Evolutionary conservation across 2,329 filamentous ascomycete genomes (phyloP).

Genomic region (Cercospora canescens): DNA sequence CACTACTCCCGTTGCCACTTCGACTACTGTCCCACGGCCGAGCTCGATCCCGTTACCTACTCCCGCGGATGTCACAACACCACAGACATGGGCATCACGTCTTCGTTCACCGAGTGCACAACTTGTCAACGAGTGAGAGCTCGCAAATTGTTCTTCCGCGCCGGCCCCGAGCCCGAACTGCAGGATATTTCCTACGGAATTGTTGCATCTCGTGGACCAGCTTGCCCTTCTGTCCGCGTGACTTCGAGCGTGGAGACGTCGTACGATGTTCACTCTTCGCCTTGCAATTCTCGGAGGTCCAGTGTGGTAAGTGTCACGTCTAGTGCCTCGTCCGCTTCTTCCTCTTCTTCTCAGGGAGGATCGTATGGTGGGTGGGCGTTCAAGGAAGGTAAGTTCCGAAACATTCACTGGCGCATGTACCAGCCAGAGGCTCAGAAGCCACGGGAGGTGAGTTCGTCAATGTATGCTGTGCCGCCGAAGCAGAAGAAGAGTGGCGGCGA

Average conservation of each 20-base stretch:
- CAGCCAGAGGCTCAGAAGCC: background rate
- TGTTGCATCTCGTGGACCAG: background rate
- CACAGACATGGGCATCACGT: background rate
- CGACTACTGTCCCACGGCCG: conserved; percentile 2
- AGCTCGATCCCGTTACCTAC: background rate
- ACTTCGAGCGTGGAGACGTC: background rate
- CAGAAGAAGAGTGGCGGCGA: background rate
- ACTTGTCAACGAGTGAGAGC: background rate
- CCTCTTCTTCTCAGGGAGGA: background rate
- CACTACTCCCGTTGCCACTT: conserved; percentile 4
- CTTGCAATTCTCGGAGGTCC: background rate
- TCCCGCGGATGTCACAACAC: conserved; percentile 8
- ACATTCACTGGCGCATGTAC: conserved; percentile 6
- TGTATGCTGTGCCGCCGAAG: background rate
- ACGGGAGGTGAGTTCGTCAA: background rate
- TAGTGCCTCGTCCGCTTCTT: background rate
- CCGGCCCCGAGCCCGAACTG: background rate
- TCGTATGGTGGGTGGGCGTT: conserved; percentile 5
- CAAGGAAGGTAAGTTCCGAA: conserved; percentile 7
- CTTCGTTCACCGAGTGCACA: background rate
- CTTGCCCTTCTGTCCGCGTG: background rate
- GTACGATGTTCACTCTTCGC: background rate
- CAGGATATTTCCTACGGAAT: conserved; percentile 2
- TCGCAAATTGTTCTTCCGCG: background rate
- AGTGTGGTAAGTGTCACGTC: background rate